phyloP scores from a whole-genome alignment of 164 flowering plant genomes.

The Magnolia changhungtana region DNA sequence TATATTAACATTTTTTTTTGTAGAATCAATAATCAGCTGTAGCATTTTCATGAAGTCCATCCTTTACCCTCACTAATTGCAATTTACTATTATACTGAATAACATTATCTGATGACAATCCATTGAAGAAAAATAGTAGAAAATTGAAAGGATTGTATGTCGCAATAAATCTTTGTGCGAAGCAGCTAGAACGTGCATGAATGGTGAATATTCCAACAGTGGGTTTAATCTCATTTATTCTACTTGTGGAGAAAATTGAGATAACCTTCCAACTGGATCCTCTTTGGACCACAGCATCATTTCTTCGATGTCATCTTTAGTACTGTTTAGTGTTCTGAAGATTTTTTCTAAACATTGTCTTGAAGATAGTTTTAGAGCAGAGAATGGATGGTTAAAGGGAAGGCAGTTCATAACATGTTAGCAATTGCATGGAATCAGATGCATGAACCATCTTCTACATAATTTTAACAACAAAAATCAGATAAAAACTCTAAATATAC shows the following conservation, averaged over 20 bases:
- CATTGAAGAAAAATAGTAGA: background rate
- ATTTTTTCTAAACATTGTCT: background rate
- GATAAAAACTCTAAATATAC: slow-evolving; percentile 23
- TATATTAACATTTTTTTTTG: too few species aligned
- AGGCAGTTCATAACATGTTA: too few species aligned
- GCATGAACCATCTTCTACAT: background rate
- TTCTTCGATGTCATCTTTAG: background rate
- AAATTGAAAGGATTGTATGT: background rate
- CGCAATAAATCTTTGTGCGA: background rate
- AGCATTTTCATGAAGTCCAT: background rate
- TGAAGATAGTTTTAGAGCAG: background rate
- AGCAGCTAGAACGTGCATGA: background rate
- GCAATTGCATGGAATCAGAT: too few species aligned
- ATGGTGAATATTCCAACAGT: background rate
- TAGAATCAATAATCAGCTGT: background rate
- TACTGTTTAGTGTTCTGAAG: background rate
- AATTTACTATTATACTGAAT: background rate
- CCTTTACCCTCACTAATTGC: background rate
- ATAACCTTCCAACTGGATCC: background rate
- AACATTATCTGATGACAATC: background rate
- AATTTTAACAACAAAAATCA: background rate
- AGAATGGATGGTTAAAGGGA: background rate
- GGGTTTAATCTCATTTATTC: background rate
- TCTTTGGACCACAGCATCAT: background rate
- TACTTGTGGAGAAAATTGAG: background rate